phyloP scores from a whole-genome alignment of 345 rosid genomes.

The Acer yangbiense region DNA sequence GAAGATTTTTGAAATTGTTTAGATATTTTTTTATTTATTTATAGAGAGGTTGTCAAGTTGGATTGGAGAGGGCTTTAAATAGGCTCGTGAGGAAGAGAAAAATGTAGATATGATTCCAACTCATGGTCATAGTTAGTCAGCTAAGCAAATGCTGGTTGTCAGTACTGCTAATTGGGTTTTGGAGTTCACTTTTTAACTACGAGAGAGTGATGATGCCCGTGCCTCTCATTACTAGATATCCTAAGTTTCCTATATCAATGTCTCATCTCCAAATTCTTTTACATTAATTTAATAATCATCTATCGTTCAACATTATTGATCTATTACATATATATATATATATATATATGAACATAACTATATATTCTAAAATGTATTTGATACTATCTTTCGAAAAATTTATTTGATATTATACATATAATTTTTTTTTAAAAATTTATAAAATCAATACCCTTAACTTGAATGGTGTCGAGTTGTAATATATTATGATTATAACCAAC shows the following conservation, averaged over 20 bases:
- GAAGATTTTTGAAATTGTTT: too few species aligned
- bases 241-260: background rate
- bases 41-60: background rate
- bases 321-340: too few species aligned
- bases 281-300: background rate
- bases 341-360: too few species aligned
- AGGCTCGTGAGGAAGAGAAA: conserved; percentile 34
- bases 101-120: background rate
- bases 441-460: too few species aligned
- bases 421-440: too few species aligned
- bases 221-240: conserved; percentile 39
- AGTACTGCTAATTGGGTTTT: background rate
- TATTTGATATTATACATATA: too few species aligned
- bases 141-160: conserved; percentile 5
- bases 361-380: too few species aligned
- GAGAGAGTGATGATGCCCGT: conserved; percentile 48
- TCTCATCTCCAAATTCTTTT: conserved; percentile 2
- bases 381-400: too few species aligned
- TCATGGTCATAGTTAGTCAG: background rate
- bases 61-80: conserved; percentile 30
- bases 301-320: background rate
- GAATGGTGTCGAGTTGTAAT: too few species aligned
- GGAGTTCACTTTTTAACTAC: conserved; percentile 28
- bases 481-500: too few species aligned
- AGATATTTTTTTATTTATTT: background rate